Evolutionary conservation across 306 rosid species (phyloP).

Genomic region (Casuarina glauca): DNA sequence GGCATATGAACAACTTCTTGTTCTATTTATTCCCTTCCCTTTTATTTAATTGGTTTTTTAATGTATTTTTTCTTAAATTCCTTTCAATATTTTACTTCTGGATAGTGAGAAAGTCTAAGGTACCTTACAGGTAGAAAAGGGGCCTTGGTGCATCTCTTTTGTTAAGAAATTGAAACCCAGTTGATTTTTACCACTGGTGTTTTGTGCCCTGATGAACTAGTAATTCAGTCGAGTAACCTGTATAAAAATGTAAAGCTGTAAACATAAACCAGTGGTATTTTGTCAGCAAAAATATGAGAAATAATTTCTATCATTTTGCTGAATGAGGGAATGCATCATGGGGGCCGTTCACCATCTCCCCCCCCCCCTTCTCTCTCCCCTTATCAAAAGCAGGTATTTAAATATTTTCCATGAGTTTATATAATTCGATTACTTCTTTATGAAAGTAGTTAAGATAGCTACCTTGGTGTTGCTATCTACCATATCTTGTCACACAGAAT

Average conservation of each 20-base stretch:
- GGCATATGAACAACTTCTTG: background rate
- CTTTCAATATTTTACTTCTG: background rate
- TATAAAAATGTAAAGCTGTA: background rate
- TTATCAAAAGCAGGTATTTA: background rate
- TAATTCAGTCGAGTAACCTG: background rate
- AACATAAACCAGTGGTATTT: background rate
- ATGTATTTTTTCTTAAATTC: conserved; percentile 2
- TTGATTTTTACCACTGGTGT: background rate
- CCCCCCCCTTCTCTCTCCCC: too few species aligned
- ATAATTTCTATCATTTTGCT: background rate
- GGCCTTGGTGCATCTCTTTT: background rate
- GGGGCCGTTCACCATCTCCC: too few species aligned
- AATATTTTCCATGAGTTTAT: too few species aligned
- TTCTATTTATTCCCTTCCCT: background rate
- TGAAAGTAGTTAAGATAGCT: background rate
- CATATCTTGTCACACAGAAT: conserved; percentile 5
- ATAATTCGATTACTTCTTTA: background rate
- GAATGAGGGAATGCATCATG: background rate
- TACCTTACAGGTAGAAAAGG: conserved; percentile 5
- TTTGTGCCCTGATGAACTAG: background rate
- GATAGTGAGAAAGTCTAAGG: conserved; percentile 14
- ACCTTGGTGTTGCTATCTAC: conserved; percentile 4
- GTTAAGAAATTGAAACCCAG: background rate
- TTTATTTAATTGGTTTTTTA: background rate
- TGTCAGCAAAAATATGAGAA: background rate